Base-by-base conservation (phyloP, 352 stramenopile species). In the Globisporangium nagaii region DNA sequence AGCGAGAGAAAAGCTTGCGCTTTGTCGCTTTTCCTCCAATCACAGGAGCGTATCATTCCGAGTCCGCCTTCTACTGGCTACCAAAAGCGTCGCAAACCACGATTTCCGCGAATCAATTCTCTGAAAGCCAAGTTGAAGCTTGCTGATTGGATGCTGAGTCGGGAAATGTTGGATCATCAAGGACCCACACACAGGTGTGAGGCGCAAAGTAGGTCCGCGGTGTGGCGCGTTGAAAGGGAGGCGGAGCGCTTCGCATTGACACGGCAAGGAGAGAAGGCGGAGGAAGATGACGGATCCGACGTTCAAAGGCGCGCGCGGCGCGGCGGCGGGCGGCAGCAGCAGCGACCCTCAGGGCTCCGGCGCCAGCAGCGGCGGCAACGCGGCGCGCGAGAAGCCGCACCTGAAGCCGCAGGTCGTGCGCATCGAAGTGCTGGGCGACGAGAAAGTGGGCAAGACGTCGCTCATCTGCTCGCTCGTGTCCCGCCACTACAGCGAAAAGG, bases 391-490 rank as follows among this genome's bases (percentile, higher is more conserved):
- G 40, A 85, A 84, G 65, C 66, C 75, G 46, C 65, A 70, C 45
- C 59, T 82, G 28, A 92, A 92, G 66, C 76, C 82, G 50, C 84
- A 91, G 65, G 69, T 90, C 50, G 84, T 94, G 53, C 84, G 82
- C 58, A 92, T 96, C 57, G 85, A 95, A 53, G 84, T 96, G 41
- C 57, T 95, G 48, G 87, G 87, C 60, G 87, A 96, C 64, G 85
- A 93, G 66, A 93, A 90, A 70, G 83, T 93, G 56, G 87, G 87
- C 63, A 96, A 96, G 71, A 95, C 85, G 56, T 95, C 87, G 70
- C 84, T 96, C 62, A 94, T 96, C 66, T 95, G 84, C 66, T 86
- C 87, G 63, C 73, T 95, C 37, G 84, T 95, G 62, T 95, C 84
- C 53, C 75, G 81, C 57, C 86, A 92, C 62, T 95, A 91, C 56